A percentile compares a stretch with the other conserved stretches of the same genome.
Conservation (phyloP, 345 rosid species). For the Citropsis articulata region DNA sequence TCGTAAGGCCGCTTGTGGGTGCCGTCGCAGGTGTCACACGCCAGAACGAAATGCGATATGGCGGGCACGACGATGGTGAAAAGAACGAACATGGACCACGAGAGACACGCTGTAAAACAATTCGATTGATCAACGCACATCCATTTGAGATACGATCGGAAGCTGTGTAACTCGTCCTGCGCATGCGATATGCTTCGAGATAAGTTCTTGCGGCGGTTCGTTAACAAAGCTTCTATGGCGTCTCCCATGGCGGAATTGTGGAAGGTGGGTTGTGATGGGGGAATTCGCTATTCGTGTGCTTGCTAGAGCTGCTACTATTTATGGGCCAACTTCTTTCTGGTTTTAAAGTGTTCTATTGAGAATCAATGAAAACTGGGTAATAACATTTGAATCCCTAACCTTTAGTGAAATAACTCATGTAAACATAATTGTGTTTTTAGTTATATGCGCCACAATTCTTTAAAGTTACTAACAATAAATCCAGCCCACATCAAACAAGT, state of each 20-base stretch:
- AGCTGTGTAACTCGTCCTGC: conserved; percentile 73
- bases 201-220: conserved; percentile 27
- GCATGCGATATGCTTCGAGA: conserved; percentile 55
- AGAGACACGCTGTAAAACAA: conserved; percentile 46
- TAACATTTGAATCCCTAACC: background rate
- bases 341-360: background rate
- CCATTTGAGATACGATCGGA: conserved; percentile 74
- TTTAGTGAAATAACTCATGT: too few relatives aligned
- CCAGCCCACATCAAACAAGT: too few relatives aligned
- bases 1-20: conserved; percentile 71
- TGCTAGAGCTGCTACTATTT: background rate
- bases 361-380: too few relatives aligned
- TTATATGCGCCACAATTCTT: too few relatives aligned
- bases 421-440: rapidly evolving
- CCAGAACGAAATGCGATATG: conserved; percentile 74
- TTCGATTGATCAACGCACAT: conserved; percentile 90
- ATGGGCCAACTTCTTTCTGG: background rate
- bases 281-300: background rate
- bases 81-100: conserved; percentile 70
- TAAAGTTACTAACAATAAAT: too few relatives aligned
- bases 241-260: conserved; percentile 34
- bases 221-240: conserved; percentile 26
- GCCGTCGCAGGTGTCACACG: conserved; percentile 73
- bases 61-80: conserved; percentile 64
- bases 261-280: background rate